These are phyloP conservation scores for Solanum hybrid DNA, from an alignment of 305 asterid species.

Conservation along the genomic window DNA sequence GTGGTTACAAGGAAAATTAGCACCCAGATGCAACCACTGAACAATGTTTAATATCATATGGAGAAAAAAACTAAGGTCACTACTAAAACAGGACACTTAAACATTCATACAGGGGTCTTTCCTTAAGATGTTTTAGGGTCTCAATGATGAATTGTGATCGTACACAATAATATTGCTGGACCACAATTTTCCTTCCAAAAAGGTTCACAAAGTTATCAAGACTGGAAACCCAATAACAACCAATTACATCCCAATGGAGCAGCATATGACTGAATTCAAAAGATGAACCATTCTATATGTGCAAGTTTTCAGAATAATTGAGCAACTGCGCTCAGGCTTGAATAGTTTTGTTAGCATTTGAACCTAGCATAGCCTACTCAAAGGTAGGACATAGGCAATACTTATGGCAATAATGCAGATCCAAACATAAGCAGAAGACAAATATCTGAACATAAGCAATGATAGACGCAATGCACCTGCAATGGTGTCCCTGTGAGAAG, in stretches of 20 bases:
- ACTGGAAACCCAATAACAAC: background rate
- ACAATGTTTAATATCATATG: background rate
- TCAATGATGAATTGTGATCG: background rate
- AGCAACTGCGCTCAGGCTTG: background rate
- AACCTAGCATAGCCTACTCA: background rate
- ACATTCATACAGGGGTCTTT: background rate
- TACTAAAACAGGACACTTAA: background rate
- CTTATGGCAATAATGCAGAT: background rate
- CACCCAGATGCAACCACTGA: background rate
- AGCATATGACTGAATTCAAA: background rate
- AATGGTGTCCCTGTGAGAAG: conserved; percentile 99
- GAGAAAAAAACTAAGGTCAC: background rate
- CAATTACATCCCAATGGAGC: background rate
- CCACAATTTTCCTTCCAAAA: background rate
- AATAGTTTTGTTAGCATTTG: background rate
- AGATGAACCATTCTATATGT: background rate
- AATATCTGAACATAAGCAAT: background rate
- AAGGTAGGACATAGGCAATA: background rate
- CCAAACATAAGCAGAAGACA: background rate
- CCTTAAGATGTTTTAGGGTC: background rate
- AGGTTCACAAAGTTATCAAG: background rate
- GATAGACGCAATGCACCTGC: conserved; percentile 49
- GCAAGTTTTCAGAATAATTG: background rate
- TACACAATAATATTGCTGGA: background rate
- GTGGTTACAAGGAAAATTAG: background rate